phyloP scores from a whole-genome alignment of 1,284 basidiomycete species.

The Ganoderma sinense region DNA sequence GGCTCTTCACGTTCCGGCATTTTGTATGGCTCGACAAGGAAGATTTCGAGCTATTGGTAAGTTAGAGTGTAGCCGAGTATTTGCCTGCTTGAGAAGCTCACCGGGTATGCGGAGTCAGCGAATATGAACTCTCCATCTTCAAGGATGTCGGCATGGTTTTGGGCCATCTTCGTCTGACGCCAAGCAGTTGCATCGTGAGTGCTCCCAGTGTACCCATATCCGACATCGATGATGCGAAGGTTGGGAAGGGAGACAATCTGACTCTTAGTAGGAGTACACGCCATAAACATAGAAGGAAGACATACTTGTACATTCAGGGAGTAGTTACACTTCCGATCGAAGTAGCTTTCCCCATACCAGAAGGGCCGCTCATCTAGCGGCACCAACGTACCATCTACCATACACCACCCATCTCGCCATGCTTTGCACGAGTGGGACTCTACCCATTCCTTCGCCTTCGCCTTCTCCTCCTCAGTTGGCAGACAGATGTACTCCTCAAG shows the following conservation, averaged over 20 bases:
- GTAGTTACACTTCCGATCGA: slow-evolving; percentile 47
- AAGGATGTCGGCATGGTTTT: neutral
- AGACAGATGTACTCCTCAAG: neutral
- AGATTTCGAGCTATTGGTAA: neutral
- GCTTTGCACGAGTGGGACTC: slow-evolving; percentile 39
- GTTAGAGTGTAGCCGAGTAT: too few relatives aligned
- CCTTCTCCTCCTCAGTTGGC: neutral
- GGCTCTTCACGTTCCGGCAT: slow-evolving; percentile 18
- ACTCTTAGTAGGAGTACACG: neutral
- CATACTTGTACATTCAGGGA: slow-evolving; percentile 25
- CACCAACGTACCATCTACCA: slow-evolving; percentile 49
- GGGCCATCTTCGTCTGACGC: neutral
- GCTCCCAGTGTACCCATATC: neutral
- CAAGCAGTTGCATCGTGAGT: neutral
- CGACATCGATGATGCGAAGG: neutral
- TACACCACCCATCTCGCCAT: slow-evolving; percentile 44
- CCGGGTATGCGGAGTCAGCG: neutral
- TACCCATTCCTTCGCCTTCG: slow-evolving; percentile 38
- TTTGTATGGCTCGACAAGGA: slow-evolving; percentile 25
- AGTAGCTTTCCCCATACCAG: slow-evolving; percentile 45
- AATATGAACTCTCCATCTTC: neutral
- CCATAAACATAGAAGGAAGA: neutral
- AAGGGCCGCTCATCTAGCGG: slow-evolving; percentile 41
- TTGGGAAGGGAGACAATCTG: neutral
- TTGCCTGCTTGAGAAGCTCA: too few relatives aligned